These are phyloP conservation scores for Coemansia sp. DNA, from an alignment of 192 early-diverging fungal genomes.

Conservation along the genomic window DNA sequence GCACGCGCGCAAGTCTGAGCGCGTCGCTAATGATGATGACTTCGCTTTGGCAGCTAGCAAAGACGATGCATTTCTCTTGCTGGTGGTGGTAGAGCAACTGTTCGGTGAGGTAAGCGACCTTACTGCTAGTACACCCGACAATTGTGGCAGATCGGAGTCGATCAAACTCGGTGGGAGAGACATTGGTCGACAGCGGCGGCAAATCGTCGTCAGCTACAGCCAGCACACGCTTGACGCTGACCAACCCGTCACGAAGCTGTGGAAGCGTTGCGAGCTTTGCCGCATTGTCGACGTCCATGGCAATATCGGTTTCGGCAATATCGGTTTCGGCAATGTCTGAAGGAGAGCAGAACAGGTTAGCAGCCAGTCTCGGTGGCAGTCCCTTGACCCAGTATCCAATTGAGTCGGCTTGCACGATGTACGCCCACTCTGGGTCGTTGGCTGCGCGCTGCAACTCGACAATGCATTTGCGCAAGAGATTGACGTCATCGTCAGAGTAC, in stretches of 20 bases:
- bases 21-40: conserved; percentile 35
- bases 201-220: conserved; percentile 22
- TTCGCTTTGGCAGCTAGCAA: conserved; percentile 37
- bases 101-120: conserved; percentile 40
- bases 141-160: conserved; percentile 15
- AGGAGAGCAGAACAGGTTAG: conserved; percentile 7
- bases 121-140: conserved; percentile 30
- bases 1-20: conserved; percentile 36
- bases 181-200: conserved; percentile 36
- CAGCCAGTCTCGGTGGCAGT: conserved; percentile 18
- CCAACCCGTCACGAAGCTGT: conserved; percentile 21
- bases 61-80: conserved; percentile 55
- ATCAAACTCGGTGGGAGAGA: conserved; percentile 37
- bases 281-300: neutral
- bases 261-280: conserved; percentile 21
- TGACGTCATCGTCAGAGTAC: conserved; percentile 30
- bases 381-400: conserved; percentile 26
- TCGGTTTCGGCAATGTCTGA: neutral
- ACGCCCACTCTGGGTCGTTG: conserved; percentile 27
- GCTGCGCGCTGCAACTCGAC: conserved; percentile 30
- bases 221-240: conserved; percentile 23
- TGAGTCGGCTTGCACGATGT: conserved; percentile 32
- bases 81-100: conserved; percentile 18
- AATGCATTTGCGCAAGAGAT: conserved; percentile 27
- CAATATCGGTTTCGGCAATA: neutral